These are phyloP conservation scores for Oryza rufipogon DNA, from an alignment of 176 grass and related monocot genomes.

Conservation along the genomic window DNA sequence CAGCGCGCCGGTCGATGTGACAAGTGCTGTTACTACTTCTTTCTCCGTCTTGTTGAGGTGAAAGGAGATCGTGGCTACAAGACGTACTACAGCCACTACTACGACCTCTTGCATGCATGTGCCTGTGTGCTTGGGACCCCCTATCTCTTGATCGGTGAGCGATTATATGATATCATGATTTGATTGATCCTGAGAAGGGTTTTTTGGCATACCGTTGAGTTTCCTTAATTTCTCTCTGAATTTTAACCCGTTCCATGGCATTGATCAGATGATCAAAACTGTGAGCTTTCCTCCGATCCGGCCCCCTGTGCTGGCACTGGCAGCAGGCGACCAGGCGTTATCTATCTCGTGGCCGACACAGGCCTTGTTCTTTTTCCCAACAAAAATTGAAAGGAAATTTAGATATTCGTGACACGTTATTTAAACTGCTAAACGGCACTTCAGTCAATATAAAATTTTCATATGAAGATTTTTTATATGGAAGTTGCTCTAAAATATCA, in stretches of 20 bases:
- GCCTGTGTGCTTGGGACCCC: background rate
- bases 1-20: slow-evolving; percentile 18
- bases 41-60: background rate
- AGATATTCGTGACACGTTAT: too few relatives aligned
- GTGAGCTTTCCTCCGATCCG: background rate
- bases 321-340: too few relatives aligned
- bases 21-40: background rate
- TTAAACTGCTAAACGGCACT: too few relatives aligned
- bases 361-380: too few relatives aligned
- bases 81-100: background rate
- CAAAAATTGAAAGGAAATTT: too few relatives aligned
- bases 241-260: background rate
- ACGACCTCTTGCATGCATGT: background rate
- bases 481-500: too few relatives aligned
- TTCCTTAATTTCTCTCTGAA: background rate
- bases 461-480: too few relatives aligned
- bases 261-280: background rate
- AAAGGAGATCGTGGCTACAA: slow-evolving; percentile 3
- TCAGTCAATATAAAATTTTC: too few relatives aligned
- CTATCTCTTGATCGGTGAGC: background rate
- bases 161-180: background rate
- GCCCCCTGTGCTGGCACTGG: too few relatives aligned
- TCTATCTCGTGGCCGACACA: too few relatives aligned
- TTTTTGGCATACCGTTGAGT: background rate
- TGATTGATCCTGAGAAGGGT: slow-evolving; percentile 5